phyloP scores from a whole-genome alignment of 2,329 filamentous ascomycete species.

The Neofusicoccum ribis region DNA sequence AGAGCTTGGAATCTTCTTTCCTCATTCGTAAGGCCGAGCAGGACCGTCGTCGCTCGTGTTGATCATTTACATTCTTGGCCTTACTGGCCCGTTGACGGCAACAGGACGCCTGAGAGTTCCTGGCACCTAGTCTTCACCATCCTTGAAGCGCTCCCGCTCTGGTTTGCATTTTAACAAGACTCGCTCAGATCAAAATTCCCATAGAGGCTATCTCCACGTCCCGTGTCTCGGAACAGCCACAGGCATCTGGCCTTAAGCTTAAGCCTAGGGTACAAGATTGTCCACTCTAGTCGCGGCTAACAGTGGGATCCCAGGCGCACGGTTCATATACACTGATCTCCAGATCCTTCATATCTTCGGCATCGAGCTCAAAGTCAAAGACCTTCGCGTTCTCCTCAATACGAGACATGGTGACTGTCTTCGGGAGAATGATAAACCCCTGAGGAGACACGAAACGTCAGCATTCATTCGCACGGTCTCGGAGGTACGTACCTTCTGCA shows the following conservation, averaged over 20 bases:
- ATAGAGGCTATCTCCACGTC: background rate
- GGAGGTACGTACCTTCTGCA: conserved; percentile 52
- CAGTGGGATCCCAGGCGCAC: conserved; percentile 61
- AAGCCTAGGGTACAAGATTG: background rate
- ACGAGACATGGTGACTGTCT: conserved; percentile 60
- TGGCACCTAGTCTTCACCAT: background rate
- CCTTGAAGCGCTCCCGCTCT: background rate
- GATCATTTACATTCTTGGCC: background rate
- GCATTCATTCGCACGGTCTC: too few relatives aligned
- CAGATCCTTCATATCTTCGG: conserved; percentile 59
- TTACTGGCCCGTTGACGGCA: background rate
- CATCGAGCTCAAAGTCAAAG: conserved; percentile 60
- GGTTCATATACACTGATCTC: conserved; percentile 57
- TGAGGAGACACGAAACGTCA: conserved; percentile 26
- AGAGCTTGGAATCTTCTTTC: background rate
- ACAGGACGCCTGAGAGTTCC: background rate
- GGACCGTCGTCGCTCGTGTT: background rate
- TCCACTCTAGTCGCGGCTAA: conserved; percentile 32
- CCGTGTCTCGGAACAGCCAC: background rate
- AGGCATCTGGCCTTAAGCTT: background rate
- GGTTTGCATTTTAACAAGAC: background rate
- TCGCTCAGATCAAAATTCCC: background rate
- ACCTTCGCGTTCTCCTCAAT: conserved; percentile 62
- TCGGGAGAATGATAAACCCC: conserved; percentile 64
- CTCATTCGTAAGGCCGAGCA: background rate